Evolutionary conservation across 192 early-diverging fungal genomes (phyloP).

Genomic region (Phlyctochytrium planicorne): DNA sequence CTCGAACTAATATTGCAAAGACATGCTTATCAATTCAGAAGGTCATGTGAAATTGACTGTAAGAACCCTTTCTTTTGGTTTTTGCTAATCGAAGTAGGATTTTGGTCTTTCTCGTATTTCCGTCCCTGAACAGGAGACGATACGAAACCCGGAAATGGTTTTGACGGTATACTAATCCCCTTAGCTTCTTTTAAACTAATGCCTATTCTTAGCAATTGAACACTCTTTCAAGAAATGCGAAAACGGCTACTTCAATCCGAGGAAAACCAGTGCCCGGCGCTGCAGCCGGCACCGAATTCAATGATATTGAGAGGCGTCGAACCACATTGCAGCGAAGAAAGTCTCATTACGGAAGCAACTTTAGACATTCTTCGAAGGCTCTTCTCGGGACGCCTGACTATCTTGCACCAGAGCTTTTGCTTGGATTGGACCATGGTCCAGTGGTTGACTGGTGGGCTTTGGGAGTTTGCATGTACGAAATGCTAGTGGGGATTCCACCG

Average conservation of each 20-base stretch:
- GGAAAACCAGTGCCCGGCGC: conserved; percentile 74
- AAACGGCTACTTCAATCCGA: conserved; percentile 91
- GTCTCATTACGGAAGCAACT: neutral
- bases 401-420: conserved; percentile 87
- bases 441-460: conserved; percentile 97
- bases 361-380: conserved; percentile 18
- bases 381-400: conserved; percentile 89
- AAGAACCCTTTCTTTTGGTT: conserved; percentile 63
- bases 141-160: too few species aligned
- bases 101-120: neutral
- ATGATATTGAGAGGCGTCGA: too few species aligned
- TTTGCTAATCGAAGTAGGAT: neutral
- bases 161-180: too few species aligned
- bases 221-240: conserved; percentile 36
- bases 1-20: conserved; percentile 25
- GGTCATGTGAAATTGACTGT: conserved; percentile 89
- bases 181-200: too few species aligned
- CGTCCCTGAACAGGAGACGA: neutral
- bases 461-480: conserved; percentile 90
- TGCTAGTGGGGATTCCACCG: conserved; percentile 83
- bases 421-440: conserved; percentile 78
- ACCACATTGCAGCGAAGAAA: conserved; percentile 66
- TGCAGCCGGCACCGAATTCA: too few species aligned
- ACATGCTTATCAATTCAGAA: conserved; percentile 82
- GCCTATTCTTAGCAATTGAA: too few species aligned